A percentile compares a stretch with the other conserved stretches of the same genome.
Conservation (phyloP, 805 yeast species). For the Candida orba region DNA sequence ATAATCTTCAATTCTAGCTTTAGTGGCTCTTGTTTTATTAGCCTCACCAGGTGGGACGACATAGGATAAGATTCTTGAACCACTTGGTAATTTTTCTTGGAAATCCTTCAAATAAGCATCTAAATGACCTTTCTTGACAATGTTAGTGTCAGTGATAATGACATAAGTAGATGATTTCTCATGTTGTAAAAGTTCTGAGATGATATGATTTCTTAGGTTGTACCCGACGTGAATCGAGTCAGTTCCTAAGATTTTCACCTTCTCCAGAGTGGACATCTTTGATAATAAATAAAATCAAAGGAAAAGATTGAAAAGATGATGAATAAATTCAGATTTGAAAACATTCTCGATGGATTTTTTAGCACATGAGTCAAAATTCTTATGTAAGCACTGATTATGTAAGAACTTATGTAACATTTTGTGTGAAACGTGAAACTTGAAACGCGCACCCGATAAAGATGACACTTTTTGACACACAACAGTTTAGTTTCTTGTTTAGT, state of each 20-base stretch:
- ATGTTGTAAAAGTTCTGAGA: slow-evolving; percentile 51
- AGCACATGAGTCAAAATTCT: too few relatives aligned
- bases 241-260: slow-evolving; percentile 71
- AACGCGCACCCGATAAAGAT: too few relatives aligned
- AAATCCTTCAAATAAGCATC: slow-evolving; percentile 39
- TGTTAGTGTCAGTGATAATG: slow-evolving; percentile 78
- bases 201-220: slow-evolving; percentile 67
- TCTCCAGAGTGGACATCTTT: slow-evolving; percentile 20
- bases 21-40: slow-evolving; percentile 79
- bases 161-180: slow-evolving; percentile 88
- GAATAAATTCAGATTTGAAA: too few relatives aligned
- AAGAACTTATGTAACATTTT: too few relatives aligned
- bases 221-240: slow-evolving; percentile 89
- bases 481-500: too few relatives aligned
- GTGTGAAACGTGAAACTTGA: too few relatives aligned
- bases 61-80: slow-evolving; percentile 63
- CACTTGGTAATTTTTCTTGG: slow-evolving; percentile 35
- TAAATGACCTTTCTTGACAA: slow-evolving; percentile 59
- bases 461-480: too few relatives aligned
- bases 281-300: not conserved
- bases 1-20: slow-evolving; percentile 90
- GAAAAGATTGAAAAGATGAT: too few relatives aligned
- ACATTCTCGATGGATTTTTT: too few relatives aligned
- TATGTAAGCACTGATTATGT: too few relatives aligned
- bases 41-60: slow-evolving; percentile 90